phyloP scores from a whole-genome alignment of 495 filamentous ascomycete genomes.

The Penicillium longicatenatum region DNA sequence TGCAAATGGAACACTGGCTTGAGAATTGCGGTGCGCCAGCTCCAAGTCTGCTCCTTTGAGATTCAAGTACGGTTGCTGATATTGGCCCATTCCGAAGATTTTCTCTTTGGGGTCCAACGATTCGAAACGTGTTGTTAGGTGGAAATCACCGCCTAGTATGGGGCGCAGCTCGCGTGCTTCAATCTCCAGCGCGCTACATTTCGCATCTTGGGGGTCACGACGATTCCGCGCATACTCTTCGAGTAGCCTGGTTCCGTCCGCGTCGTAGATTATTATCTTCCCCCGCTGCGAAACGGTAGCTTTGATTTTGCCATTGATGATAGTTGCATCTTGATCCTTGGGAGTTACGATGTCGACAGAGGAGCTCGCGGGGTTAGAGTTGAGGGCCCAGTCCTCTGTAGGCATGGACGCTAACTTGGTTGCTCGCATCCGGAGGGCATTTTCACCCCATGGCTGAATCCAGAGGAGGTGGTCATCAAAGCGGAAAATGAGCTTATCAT shows the following conservation, averaged over 20 bases:
- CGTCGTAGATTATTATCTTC: slow-evolving; percentile 54
- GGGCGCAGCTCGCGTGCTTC: slow-evolving; percentile 58
- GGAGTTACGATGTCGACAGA: slow-evolving; percentile 26
- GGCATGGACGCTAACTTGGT: slow-evolving; percentile 52
- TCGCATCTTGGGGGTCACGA: slow-evolving; percentile 51
- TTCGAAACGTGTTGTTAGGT: slow-evolving; percentile 56
- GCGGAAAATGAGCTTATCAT: slow-evolving; percentile 44
- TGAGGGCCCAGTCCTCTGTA: slow-evolving; percentile 55
- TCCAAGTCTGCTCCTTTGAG: slow-evolving; percentile 59
- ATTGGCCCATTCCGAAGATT: slow-evolving; percentile 65
- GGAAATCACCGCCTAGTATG: slow-evolving; percentile 52
- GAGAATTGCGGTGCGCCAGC: slow-evolving; percentile 62
- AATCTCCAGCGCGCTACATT: slow-evolving; percentile 54
- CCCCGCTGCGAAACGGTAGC: slow-evolving; percentile 48
- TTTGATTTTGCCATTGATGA: slow-evolving; percentile 54
- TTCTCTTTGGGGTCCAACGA: slow-evolving; percentile 52
- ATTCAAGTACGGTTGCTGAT: slow-evolving; percentile 58
- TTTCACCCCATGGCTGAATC: slow-evolving; percentile 57
- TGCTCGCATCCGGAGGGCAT: slow-evolving; percentile 55
- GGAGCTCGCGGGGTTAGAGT: slow-evolving; percentile 21
- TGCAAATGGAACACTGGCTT: slow-evolving; percentile 59
- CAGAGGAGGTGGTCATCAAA: slow-evolving; percentile 57
- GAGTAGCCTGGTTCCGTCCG: slow-evolving; percentile 43
- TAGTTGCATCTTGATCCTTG: slow-evolving; percentile 36
- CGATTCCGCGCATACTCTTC: slow-evolving; percentile 61